These are phyloP conservation scores for Chaetoceros muelleri DNA, from an alignment of 108 stramenopile genomes.

Conservation along the genomic window DNA sequence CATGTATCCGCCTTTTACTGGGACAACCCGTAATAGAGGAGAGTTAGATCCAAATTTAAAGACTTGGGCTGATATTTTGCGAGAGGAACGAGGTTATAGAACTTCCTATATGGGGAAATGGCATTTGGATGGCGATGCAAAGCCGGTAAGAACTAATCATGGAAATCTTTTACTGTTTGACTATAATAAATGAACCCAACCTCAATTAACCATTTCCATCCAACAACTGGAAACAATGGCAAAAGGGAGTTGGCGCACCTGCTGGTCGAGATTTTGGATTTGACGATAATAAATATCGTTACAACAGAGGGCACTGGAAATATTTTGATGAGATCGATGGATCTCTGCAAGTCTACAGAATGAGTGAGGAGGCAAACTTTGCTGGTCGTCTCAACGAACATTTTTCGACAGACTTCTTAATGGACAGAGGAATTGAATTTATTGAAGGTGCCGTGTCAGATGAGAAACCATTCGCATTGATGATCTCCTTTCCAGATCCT, in stretches of 20 bases:
- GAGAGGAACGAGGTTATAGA: background rate
- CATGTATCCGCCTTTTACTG: background rate
- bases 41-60: background rate
- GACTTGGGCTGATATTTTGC: background rate
- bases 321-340: background rate
- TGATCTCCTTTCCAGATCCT: background rate
- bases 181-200: no score
- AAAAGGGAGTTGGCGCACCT: background rate
- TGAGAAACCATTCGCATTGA: background rate
- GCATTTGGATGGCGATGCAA: background rate
- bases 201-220: no score
- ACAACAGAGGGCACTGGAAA: background rate
- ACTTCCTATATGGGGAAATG: background rate
- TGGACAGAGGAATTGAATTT: background rate
- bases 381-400: background rate
- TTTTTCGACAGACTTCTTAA: background rate
- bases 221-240: no score
- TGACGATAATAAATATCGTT: background rate
- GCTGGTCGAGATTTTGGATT: background rate
- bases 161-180: no score
- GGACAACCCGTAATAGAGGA: background rate
- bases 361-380: background rate
- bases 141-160: no score
- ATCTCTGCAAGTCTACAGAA: background rate
- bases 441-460: background rate